Percentiles rank a stretch among this genome's conserved stretches.
Evolutionary conservation across 441 rosid genomes (phyloP).

Genomic region (Pelargonium myrrhifolium): DNA sequence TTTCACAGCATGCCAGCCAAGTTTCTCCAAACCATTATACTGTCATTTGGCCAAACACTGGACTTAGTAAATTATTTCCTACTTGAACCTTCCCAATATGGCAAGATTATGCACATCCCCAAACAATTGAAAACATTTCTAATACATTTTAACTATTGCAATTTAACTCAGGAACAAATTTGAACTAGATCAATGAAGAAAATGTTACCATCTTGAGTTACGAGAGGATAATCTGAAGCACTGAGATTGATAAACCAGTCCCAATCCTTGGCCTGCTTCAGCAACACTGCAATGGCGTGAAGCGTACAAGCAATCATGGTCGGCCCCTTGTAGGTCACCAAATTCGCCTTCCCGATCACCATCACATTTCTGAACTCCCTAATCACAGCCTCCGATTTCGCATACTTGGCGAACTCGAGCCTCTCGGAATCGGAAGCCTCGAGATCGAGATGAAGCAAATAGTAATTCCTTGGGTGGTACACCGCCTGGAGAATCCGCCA

Average conservation of each 20-base stretch:
- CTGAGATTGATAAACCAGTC: too few species aligned
- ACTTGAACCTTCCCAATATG: neutral
- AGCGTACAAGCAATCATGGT: slow-evolving; percentile 68
- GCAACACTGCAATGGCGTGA: slow-evolving; percentile 59
- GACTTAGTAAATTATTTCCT: neutral
- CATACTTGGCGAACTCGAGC: slow-evolving; percentile 64
- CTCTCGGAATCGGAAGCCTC: slow-evolving; percentile 70
- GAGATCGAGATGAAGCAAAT: slow-evolving; percentile 66
- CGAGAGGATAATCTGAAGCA: slow-evolving; percentile 74
- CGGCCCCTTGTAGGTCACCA: slow-evolving; percentile 73
- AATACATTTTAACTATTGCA: neutral
- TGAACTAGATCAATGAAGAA: neutral
- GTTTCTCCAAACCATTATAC: too few species aligned
- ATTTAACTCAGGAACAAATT: neutral
- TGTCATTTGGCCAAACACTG: neutral
- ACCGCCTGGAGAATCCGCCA: slow-evolving; percentile 57
- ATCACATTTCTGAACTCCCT: slow-evolving; percentile 61
- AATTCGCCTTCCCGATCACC: slow-evolving; percentile 72
- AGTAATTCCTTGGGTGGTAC: slow-evolving; percentile 72
- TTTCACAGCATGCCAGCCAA: neutral
- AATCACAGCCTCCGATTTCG: slow-evolving; percentile 46
- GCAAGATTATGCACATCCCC: neutral
- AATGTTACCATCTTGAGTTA: slow-evolving; percentile 74
- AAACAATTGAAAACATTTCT: neutral
- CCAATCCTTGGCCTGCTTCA: slow-evolving; percentile 56